phyloP scores from a whole-genome alignment of 2,329 filamentous ascomycete species.

The Botrytis tulipae region DNA sequence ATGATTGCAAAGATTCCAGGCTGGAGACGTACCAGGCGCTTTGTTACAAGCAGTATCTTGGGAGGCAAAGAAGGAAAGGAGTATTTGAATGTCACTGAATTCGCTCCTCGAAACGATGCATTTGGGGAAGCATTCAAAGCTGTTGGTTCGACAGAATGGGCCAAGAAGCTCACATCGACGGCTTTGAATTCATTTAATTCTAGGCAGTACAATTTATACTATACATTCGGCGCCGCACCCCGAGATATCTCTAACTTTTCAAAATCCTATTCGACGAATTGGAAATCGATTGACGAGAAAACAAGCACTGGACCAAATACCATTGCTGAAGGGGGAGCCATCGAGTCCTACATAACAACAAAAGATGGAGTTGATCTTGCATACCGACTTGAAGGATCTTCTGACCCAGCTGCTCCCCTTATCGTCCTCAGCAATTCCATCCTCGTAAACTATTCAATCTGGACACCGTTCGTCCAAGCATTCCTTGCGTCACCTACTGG shows the following conservation, averaged over 20 bases:
- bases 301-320: conserved; percentile 38
- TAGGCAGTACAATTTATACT: conserved; percentile 69
- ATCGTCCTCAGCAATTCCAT: conserved; percentile 79
- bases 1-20: conserved; percentile 73
- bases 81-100: conserved; percentile 72
- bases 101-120: conserved; percentile 63
- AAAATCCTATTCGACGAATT: conserved; percentile 27
- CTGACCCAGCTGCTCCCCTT: conserved; percentile 64
- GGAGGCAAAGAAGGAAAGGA: conserved; percentile 56
- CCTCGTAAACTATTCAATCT: conserved; percentile 75
- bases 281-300: conserved; percentile 50
- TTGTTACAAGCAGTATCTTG: conserved; percentile 60
- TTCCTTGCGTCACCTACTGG: conserved; percentile 34
- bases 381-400: conserved; percentile 73
- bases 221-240: conserved; percentile 74
- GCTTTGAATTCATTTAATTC: conserved; percentile 57
- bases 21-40: conserved; percentile 73
- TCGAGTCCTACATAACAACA: conserved; percentile 68
- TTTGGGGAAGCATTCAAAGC: conserved; percentile 63
- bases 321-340: conserved; percentile 49
- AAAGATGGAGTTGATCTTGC: conserved; percentile 66
- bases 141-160: conserved; percentile 61
- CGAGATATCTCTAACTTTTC: conserved; percentile 54
- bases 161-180: conserved; percentile 56
- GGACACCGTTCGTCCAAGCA: conserved; percentile 64